Conservation (phyloP, 2,329 filamentous ascomycete genomes). For the Bipolaris victoriae region DNA sequence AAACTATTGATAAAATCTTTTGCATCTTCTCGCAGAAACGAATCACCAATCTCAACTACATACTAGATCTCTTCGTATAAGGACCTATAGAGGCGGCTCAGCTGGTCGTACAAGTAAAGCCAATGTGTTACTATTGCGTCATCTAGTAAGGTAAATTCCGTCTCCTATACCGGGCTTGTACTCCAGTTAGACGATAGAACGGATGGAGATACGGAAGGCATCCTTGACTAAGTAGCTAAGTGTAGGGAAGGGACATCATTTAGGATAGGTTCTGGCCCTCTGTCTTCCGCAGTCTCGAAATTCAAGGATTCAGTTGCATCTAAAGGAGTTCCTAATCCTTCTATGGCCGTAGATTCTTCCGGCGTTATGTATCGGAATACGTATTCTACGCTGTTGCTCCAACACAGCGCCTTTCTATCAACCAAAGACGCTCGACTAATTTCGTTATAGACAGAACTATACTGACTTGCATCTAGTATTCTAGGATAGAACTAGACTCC, state of each 20-base stretch:
- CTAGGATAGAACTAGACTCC: neutral
- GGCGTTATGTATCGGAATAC: neutral
- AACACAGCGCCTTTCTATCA: neutral
- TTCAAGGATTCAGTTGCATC: neutral
- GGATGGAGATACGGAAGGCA: neutral
- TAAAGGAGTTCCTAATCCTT: neutral
- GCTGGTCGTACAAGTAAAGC: slow-evolving; percentile 6
- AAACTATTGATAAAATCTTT: slow-evolving; percentile 7
- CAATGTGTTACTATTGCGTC: slow-evolving; percentile 2
- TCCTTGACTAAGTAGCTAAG: neutral
- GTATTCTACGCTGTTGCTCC: neutral
- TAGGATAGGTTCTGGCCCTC: neutral
- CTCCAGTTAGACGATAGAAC: slow-evolving; percentile 2
- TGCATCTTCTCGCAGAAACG: slow-evolving; percentile 4
- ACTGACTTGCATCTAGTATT: no score
- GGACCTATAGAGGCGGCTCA: slow-evolving; percentile 4
- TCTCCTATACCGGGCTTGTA: slow-evolving; percentile 1
- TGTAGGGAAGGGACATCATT: neutral
- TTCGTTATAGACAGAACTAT: neutral
- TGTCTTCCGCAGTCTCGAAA: neutral
- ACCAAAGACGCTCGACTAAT: neutral
- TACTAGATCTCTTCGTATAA: neutral
- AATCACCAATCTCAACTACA: slow-evolving; percentile 1
- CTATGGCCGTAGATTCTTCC: neutral
- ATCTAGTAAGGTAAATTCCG: neutral